Evolutionary conservation across 306 rosid genomes (phyloP).

Genomic region (Ormosia semicastrata): DNA sequence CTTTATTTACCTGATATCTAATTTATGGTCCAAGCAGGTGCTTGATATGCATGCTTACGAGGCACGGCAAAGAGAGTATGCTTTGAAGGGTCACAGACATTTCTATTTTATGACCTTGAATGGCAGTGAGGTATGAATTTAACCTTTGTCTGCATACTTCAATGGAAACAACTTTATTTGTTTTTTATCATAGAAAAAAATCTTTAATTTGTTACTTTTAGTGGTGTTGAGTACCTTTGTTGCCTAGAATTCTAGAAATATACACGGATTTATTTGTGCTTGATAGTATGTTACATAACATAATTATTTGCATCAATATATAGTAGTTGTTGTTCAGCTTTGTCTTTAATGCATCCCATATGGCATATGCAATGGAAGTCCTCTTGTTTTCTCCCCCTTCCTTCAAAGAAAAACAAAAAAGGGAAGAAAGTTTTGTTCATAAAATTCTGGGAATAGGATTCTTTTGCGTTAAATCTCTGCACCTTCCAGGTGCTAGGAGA

Average conservation of each 20-base stretch:
- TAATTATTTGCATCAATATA: not conserved
- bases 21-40: constrained; percentile 59
- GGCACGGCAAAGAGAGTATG: constrained; percentile 93
- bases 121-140: constrained; percentile 81
- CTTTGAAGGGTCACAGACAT: constrained; percentile 91
- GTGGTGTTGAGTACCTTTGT: not conserved
- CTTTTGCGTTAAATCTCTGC: not conserved
- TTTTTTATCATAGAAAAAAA: not conserved
- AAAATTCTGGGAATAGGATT: not conserved
- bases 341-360: not conserved
- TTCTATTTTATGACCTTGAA: constrained; percentile 99
- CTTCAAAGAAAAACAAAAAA: not conserved
- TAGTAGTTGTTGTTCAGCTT: not conserved
- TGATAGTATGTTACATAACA: not conserved
- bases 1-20: constrained; percentile 12
- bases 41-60: constrained; percentile 83
- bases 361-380: not conserved
- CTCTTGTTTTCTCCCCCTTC: not conserved
- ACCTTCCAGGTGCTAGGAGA: not conserved
- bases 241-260: not conserved
- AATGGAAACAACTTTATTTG: not conserved
- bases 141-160: not conserved
- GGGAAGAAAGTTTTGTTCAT: not conserved
- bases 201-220: not conserved
- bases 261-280: not conserved